Base-by-base conservation (phyloP, 164 flowering plant genomes). In the Kingdonia uniflora region DNA sequence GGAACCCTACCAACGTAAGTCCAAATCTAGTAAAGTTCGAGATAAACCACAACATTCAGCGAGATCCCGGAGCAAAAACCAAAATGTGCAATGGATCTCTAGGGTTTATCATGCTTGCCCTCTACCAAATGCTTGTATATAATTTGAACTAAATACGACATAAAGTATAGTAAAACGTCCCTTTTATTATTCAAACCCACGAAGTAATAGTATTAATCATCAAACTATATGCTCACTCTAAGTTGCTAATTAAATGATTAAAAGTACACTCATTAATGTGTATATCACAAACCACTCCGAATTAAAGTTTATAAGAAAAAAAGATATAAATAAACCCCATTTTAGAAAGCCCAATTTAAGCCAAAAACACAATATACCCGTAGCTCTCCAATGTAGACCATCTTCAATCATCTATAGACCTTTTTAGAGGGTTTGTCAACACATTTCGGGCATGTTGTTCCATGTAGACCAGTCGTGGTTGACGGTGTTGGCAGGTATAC, bases 371-470 rank as follows among this genome's bases (percentile, higher is more conserved):
- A 8, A 29, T 29, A 29, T 29, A 29, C 8, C 35, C 35, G 8
- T n/a, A n/a, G n/a, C n/a, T n/a, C n/a, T n/a, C n/a, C n/a, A n/a
- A n/a, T n/a, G n/a, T n/a, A n/a, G n/a, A n/a, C 8, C 35, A 29
- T 42, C 42, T 19, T 20, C 16, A 45, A 12, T 19, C 14, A 13
- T 45, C 49, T 12, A 20, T 19, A 0, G 49, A 23, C 12, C 6
- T 20, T 45, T 45, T 19, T 20, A 45, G 23, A 23, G 49, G 19
- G 6, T 11, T 26, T 10, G 1, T 17, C 22, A 76, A 47, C 76
- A 70, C 54, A 80, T 72, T 14, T 66, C 61, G 0, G 87, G 73
- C 70, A 78, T 59, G 66, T 73, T 73, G 49, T 70, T 69, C 78
- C 83, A 78, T 20, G 33, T 14, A 23, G 56, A 58, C 79, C 76